Evolutionary conservation across 202 grass and related monocot genomes (phyloP).

Genomic region (Hordeum pubiflorum): DNA sequence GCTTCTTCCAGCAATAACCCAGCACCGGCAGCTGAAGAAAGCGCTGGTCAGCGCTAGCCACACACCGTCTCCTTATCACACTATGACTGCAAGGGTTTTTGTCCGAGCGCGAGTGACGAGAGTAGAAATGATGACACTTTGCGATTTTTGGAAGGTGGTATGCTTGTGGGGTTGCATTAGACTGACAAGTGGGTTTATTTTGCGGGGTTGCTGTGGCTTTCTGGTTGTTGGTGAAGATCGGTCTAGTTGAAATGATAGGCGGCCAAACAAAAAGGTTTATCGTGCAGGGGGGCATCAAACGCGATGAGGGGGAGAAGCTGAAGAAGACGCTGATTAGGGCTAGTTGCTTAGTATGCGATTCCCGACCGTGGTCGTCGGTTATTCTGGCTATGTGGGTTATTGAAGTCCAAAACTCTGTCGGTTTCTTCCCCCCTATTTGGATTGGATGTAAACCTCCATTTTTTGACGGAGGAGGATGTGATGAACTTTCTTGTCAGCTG

Average conservation of each 20-base stretch:
- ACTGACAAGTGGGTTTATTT: constrained; percentile 31
- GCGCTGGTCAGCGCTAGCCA: constrained; percentile 7
- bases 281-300: constrained; percentile 4
- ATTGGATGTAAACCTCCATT: constrained; percentile 43
- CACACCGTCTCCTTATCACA: constrained; percentile 8
- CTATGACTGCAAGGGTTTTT: constrained; percentile 46
- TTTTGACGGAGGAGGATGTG: constrained; percentile 45
- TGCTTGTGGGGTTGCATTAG: constrained; percentile 30
- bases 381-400: neutral
- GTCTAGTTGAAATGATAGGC: neutral
- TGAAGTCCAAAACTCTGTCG: neutral
- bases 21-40: constrained; percentile 23
- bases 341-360: constrained; percentile 6
- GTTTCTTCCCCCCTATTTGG: constrained; percentile 13
- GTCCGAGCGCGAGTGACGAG: constrained; percentile 25
- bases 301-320: neutral
- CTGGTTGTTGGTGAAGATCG: constrained; percentile 20
- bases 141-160: constrained; percentile 28
- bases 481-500: constrained; percentile 31
- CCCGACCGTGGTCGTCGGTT: neutral
- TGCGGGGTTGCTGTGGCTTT: constrained; percentile 9
- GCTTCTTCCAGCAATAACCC: constrained; percentile 40
- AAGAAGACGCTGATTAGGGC: neutral
- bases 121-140: constrained; percentile 31
- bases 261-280: constrained; percentile 14